A percentile compares a stretch with the other conserved stretches of the same genome.
phyloP scores from a whole-genome alignment of 768 basidiomycete genomes.

The Sporobolomyces roseus region DNA sequence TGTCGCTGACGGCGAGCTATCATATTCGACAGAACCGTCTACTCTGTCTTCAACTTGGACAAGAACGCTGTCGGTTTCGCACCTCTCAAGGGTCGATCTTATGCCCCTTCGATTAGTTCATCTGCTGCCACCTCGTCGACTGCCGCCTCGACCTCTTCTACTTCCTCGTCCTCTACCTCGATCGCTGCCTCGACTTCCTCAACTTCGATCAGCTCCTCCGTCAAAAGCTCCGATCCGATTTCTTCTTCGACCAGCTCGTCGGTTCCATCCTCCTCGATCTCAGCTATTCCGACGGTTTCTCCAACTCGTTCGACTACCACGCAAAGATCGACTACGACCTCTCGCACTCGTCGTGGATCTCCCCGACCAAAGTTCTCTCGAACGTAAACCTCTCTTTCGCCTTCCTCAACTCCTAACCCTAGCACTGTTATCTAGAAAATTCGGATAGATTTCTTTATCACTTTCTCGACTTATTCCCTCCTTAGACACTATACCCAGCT shows the following conservation, averaged over 20 bases:
- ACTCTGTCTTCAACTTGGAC: conserved; percentile 36
- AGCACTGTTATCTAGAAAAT: too few relatives aligned
- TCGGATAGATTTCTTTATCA: too few relatives aligned
- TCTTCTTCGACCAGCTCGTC: neutral
- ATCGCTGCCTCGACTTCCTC: neutral
- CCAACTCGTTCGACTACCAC: neutral
- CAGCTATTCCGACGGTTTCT: neutral
- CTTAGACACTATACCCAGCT: conserved; percentile 1
- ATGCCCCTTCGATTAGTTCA: neutral
- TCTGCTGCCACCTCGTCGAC: neutral
- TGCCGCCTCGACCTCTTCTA: neutral
- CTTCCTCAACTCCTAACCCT: neutral
- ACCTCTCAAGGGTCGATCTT: conserved; percentile 8
- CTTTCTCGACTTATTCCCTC: neutral
- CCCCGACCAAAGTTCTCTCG: too few relatives aligned
- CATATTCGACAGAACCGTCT: conserved; percentile 21
- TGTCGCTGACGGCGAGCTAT: neutral
- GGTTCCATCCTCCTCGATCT: neutral
- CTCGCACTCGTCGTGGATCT: too few relatives aligned
- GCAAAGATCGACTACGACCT: neutral
- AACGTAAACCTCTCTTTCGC: too few relatives aligned
- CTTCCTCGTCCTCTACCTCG: neutral
- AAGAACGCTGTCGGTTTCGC: conserved; percentile 40
- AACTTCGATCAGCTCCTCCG: neutral
- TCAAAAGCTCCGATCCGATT: neutral